Base-by-base conservation (phyloP, 306 rosid genomes). In the Lathyrus tuberosus region DNA sequence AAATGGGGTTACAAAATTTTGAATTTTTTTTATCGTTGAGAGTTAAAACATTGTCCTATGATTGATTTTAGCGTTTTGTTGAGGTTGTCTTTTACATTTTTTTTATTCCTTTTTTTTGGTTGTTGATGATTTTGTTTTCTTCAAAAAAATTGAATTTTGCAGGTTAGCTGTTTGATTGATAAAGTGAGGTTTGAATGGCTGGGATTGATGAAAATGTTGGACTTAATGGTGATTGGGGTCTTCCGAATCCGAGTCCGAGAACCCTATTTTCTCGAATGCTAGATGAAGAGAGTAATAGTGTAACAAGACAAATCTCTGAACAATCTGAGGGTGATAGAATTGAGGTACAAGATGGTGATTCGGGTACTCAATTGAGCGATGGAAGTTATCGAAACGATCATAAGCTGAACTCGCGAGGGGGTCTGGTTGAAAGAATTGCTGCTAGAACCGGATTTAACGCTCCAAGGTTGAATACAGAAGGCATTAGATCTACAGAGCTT, bases 391-490 rank as follows among this genome's bases (percentile, higher is more conserved):
- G 64, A 71, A 72, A 84, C 0, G 87, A 86, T 31, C 81, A 80
- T 26, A 88, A 79, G 62, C 76, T 77, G 16, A 72, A 62, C 46
- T 78, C 86, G 1, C 85, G 91, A 0, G 88, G 86, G 14, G 92
- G 96, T 42, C 96, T 90, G 43, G 86, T 81, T 54, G 98, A 90
- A 67, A 85, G 98, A 76, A 86, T 89, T 28, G 98, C 98, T 48
- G 96, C 96, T 47, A 80, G 98, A 75, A 88, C 97, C 59, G 98
- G 98, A 46, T 93, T 93, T 72, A 93, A 93, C 80, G 98, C 98
- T 65, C 98, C 98, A 0, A 86, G 90, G 84, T 79, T 93, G 86
- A 93, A 85, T 67, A 93, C 98, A 3, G 86, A 93, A 64, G 63
- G 88, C 83, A 88, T 93, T 78, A 86, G 91, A 88, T 83, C 94